Conservation (phyloP, 1,284 basidiomycete genomes). For the Schizopora paradoxa region DNA sequence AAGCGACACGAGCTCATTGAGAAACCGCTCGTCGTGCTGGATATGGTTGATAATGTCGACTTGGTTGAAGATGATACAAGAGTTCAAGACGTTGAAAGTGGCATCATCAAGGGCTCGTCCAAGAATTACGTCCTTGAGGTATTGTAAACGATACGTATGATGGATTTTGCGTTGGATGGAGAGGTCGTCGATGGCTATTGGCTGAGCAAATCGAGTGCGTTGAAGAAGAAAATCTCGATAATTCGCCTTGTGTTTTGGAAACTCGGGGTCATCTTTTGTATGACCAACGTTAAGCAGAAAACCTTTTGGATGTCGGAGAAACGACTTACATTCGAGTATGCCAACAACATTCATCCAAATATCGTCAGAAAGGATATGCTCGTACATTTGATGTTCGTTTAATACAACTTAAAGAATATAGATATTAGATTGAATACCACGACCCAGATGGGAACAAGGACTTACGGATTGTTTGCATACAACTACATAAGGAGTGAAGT, state of each 20-base stretch:
- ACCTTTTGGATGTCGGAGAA: slow-evolving; percentile 4
- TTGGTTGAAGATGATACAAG: slow-evolving; percentile 98
- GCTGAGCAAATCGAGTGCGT: slow-evolving; percentile 80
- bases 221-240: slow-evolving; percentile 90
- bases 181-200: slow-evolving; percentile 74
- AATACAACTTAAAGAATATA: slow-evolving; percentile 69
- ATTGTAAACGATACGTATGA: slow-evolving; percentile 93
- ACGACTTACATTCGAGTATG: slow-evolving; percentile 88
- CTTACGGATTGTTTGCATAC: slow-evolving; percentile 95
- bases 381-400: slow-evolving; percentile 93
- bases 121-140: slow-evolving; percentile 97
- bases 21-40: slow-evolving; percentile 71
- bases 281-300: background rate
- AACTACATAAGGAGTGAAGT: slow-evolving; percentile 83
- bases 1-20: slow-evolving; percentile 73
- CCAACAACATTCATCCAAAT: slow-evolving; percentile 90
- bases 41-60: slow-evolving; percentile 95
- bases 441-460: slow-evolving; percentile 20
- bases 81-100: slow-evolving; percentile 95
- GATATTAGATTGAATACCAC: slow-evolving; percentile 17
- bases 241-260: slow-evolving; percentile 91
- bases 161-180: slow-evolving; percentile 84
- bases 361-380: slow-evolving; percentile 92
- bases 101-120: slow-evolving; percentile 93
- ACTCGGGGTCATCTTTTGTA: slow-evolving; percentile 99